Base-by-base conservation (phyloP, 2,329 filamentous ascomycete genomes). In the Penicillium sp. region DNA sequence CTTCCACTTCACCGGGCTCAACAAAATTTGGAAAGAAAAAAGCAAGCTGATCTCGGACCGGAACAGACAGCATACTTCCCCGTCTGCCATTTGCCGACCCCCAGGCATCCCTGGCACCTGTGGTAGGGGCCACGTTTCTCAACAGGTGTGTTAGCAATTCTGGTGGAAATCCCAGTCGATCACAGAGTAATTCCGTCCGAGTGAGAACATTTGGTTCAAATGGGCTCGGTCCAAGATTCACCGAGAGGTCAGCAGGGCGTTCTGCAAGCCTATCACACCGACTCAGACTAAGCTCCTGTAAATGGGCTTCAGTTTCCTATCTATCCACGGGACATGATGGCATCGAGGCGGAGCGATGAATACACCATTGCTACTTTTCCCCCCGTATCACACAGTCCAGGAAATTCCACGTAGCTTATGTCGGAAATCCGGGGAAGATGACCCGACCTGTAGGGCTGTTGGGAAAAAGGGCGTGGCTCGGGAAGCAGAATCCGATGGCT, bases 401-500 rank as follows among this genome's bases (percentile, higher is more conserved):
- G 25, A n/a, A 48, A 30, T 48, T 26, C 8, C 5, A n/a, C 8
- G 25, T 48, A 16, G 16, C 16, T 48, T 14, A 14, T 48, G 45
- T 49, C 40, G 22, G n/a, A 33, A 58, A 56, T 61, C 54, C 55
- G 59, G 62, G 60, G 60, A 60, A 64, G 25, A 10, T 26, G 30
- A 48, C 6, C 16, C 45, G 30, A 48, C 11, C 16, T 14, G 26
- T 16, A 48, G 7, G 26, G 45, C 14, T 48, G 25, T 10, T 16
- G 8, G 22, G 22, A 26, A 45, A 45, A 45, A 45, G 26, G 57
- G 7, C 22, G 25, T 10, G 35, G 37, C 28, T 62, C 64, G 58
- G 62, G 54, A 65, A 64, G 52, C 53, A 56, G 52, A 63, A 64
- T 62, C 65, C 64, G 63, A 43, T 19, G 46, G 26, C 33, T 28